Evolutionary conservation across 2,329 filamentous ascomycete species (phyloP).

Genomic region (Penicillium sp.): DNA sequence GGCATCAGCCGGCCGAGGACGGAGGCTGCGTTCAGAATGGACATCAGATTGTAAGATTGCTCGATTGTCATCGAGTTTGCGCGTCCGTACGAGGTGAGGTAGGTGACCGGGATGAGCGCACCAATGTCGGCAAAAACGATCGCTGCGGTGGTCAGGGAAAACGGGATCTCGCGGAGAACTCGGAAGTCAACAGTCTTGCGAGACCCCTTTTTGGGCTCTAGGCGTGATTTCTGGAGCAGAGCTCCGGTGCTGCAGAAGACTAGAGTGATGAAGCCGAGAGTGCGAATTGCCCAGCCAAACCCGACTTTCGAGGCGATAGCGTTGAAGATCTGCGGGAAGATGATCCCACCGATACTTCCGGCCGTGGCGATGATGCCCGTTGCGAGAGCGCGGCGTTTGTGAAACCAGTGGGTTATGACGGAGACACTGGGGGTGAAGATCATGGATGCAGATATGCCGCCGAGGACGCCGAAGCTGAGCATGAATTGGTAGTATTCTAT

Average conservation of each 20-base stretch:
- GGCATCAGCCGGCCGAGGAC: conserved; percentile 28
- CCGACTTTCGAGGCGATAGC: conserved; percentile 53
- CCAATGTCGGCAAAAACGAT: conserved; percentile 20
- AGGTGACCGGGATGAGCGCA: conserved; percentile 21
- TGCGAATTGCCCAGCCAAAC: conserved; percentile 56
- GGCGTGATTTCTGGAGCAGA: conserved; percentile 18
- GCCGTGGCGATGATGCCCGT: conserved; percentile 50
- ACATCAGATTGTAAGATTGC: conserved; percentile 21
- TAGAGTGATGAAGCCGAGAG: conserved; percentile 55
- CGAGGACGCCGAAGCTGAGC: conserved; percentile 23
- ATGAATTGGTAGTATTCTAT: conserved; percentile 24
- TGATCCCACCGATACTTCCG: conserved; percentile 55
- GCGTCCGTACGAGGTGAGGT: conserved; percentile 22
- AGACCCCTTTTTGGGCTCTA: conserved; percentile 12
- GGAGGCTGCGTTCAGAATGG: conserved; percentile 17
- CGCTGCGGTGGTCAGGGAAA: conserved; percentile 14
- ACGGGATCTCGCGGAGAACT: conserved; percentile 13
- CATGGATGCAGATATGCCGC: conserved; percentile 19
- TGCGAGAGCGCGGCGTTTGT: conserved; percentile 23
- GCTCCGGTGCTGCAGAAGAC: conserved; percentile 43
- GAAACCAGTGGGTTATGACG: conserved; percentile 29
- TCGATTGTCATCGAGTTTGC: conserved; percentile 7
- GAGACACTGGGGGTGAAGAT: conserved; percentile 26
- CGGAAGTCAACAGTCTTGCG: conserved; percentile 11
- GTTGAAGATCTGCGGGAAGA: conserved; percentile 53